These are phyloP conservation scores for Nakataea oryzae DNA, from an alignment of 2,329 filamentous ascomycete species.

Conservation along the genomic window DNA sequence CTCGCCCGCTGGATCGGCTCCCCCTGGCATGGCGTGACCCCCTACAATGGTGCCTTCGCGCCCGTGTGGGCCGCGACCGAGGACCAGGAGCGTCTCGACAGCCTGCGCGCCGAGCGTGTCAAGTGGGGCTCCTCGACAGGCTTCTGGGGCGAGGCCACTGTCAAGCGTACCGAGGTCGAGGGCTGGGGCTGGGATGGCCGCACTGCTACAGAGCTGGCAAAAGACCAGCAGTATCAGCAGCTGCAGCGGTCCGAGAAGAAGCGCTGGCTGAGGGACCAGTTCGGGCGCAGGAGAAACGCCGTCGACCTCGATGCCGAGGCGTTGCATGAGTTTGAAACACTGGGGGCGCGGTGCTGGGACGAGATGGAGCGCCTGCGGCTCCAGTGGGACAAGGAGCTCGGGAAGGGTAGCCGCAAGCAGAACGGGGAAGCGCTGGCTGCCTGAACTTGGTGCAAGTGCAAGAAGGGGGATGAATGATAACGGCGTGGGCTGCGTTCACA, in stretches of 20 bases:
- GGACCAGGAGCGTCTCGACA: conserved; percentile 50
- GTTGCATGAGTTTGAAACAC: conserved; percentile 48
- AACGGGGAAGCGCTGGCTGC: not conserved
- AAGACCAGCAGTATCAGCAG: conserved; percentile 18
- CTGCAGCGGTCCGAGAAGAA: conserved; percentile 30
- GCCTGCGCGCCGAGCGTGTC: conserved; percentile 36
- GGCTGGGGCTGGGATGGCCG: conserved; percentile 70
- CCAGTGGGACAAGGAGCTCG: conserved; percentile 49
- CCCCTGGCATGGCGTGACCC: conserved; percentile 73
- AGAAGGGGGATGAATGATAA: too few species aligned
- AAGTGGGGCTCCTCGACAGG: conserved; percentile 83
- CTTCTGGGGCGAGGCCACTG: conserved; percentile 35
- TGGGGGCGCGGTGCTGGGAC: conserved; percentile 53
- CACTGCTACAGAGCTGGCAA: conserved; percentile 16
- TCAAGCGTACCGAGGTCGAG: conserved; percentile 72
- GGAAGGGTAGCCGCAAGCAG: not conserved
- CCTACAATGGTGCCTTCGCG: conserved; percentile 67
- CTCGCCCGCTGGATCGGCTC: conserved; percentile 70
- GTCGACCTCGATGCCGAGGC: conserved; percentile 50
- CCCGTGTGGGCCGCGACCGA: conserved; percentile 71
- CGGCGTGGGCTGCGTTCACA: too few species aligned
- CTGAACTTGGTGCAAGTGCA: too few species aligned
- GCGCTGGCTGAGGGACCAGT: conserved; percentile 37
- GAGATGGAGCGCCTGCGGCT: conserved; percentile 62
- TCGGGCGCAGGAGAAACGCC: conserved; percentile 49